A percentile compares a stretch with the other conserved stretches of the same genome.
These are phyloP conservation scores for Fusarium sp. DNA, from an alignment of 2,329 filamentous ascomycete genomes.

Conservation along the genomic window DNA sequence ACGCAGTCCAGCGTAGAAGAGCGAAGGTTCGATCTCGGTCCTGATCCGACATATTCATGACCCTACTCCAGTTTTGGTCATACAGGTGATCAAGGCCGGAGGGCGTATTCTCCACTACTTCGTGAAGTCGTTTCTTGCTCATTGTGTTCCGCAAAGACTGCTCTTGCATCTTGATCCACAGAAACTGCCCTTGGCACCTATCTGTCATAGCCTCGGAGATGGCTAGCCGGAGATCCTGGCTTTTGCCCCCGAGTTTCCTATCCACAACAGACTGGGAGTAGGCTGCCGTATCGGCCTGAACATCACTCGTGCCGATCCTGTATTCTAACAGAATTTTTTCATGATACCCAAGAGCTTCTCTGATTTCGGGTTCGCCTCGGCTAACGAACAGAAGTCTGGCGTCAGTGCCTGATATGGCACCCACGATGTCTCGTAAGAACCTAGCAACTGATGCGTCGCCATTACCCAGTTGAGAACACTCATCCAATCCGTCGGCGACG, in stretches of 20 bases:
- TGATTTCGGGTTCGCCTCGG: slow-evolving; percentile 39
- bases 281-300: slow-evolving; percentile 27
- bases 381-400: slow-evolving; percentile 41
- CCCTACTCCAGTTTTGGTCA: slow-evolving; percentile 44
- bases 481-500: slow-evolving; percentile 49
- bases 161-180: slow-evolving; percentile 47
- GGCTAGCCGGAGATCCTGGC: not conserved
- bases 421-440: slow-evolving; percentile 31
- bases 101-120: slow-evolving; percentile 41
- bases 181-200: slow-evolving; percentile 47
- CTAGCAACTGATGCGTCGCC: not conserved
- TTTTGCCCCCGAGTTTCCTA: slow-evolving; percentile 43
- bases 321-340: not conserved
- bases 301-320: slow-evolving; percentile 20
- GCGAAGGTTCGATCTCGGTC: slow-evolving; percentile 38
- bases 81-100: slow-evolving; percentile 44
- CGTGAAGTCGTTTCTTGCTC: slow-evolving; percentile 43
- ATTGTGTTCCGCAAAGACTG: slow-evolving; percentile 36
- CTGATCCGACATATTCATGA: slow-evolving; percentile 3
- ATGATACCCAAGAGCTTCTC: slow-evolving; percentile 1
- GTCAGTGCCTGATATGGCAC: not conserved
- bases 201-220: slow-evolving; percentile 41
- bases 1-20: slow-evolving; percentile 46
- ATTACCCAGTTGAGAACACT: slow-evolving; percentile 34
- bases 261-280: slow-evolving; percentile 44